A percentile compares a stretch with the other conserved stretches of the same genome.
phyloP scores from a whole-genome alignment of 2,329 filamentous ascomycete species.

The Fusarium haematococcum region DNA sequence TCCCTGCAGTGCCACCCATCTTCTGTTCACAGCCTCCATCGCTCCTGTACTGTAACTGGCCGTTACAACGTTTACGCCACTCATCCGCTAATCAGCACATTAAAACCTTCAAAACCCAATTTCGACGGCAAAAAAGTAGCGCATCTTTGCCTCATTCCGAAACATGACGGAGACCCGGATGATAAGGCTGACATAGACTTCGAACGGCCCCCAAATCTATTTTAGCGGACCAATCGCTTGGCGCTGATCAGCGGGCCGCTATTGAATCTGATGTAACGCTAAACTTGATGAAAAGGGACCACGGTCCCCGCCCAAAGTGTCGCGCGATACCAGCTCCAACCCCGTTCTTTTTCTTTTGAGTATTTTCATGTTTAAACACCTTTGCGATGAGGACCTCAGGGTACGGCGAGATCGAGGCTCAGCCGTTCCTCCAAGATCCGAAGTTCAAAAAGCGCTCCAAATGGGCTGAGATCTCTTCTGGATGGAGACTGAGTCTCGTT shows the following conservation, averaged over 20 bases:
- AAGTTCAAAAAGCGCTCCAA: neutral
- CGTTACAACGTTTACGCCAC: neutral
- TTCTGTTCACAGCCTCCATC: neutral
- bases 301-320: neutral
- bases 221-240: neutral
- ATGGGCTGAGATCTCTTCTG: neutral
- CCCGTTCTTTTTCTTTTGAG: neutral
- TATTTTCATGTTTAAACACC: neutral
- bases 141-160: neutral
- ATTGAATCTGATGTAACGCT: neutral
- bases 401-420: neutral
- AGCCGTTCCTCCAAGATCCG: neutral
- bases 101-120: neutral
- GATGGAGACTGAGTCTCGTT: constrained; percentile 7
- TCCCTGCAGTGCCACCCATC: neutral
- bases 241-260: neutral
- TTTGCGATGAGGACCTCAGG: neutral
- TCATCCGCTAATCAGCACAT: neutral
- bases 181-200: neutral
- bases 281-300: neutral
- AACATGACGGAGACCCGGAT: neutral
- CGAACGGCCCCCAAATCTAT: neutral
- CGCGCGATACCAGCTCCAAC: neutral
- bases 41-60: neutral
- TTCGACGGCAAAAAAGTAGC: neutral